A percentile compares a stretch with the other conserved stretches of the same genome.
Conservation (phyloP, 208 protist species). For the Leishmania lainsoni region DNA sequence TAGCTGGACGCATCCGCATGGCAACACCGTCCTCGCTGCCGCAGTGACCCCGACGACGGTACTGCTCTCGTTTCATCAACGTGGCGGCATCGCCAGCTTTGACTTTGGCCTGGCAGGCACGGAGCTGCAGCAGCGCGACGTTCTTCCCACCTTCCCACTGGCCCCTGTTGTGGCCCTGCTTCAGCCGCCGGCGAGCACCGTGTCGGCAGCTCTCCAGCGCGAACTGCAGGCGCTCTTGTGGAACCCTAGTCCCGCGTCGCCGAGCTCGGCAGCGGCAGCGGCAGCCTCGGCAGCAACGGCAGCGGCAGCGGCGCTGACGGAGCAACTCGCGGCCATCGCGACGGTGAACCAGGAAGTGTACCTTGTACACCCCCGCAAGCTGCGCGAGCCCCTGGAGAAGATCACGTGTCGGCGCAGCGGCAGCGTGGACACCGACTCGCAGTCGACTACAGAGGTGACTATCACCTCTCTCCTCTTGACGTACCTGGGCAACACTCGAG, state of each 20-base stretch:
- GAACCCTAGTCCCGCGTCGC: conserved; percentile 10
- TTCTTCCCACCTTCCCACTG: conserved; percentile 68
- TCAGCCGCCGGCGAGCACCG: conserved; percentile 39
- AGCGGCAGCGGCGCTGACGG: conserved; percentile 8
- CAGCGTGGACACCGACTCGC: not conserved
- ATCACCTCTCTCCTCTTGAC: conserved; percentile 84
- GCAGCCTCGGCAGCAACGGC: conserved; percentile 10
- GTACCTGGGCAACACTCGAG: conserved; percentile 43
- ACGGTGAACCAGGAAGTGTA: conserved; percentile 69
- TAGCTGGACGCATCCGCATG: conserved; percentile 76
- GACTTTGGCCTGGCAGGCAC: conserved; percentile 61
- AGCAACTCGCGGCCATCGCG: conserved; percentile 69
- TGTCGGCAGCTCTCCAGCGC: conserved; percentile 28
- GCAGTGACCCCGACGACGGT: conserved; percentile 53
- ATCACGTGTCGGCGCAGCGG: conserved; percentile 38
- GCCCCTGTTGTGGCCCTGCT: conserved; percentile 63
- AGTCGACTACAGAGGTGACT: conserved; percentile 7
- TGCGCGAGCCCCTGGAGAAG: conserved; percentile 71
- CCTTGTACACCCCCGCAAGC: conserved; percentile 59
- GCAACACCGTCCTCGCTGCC: conserved; percentile 75
- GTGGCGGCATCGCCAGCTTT: conserved; percentile 79
- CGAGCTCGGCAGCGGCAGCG: conserved; percentile 16
- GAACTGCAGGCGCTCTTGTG: conserved; percentile 43
- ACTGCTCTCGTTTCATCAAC: conserved; percentile 62
- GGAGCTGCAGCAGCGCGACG: conserved; percentile 59